Conservation (phyloP, 1,284 basidiomycete species). For the Tilletia caries region DNA sequence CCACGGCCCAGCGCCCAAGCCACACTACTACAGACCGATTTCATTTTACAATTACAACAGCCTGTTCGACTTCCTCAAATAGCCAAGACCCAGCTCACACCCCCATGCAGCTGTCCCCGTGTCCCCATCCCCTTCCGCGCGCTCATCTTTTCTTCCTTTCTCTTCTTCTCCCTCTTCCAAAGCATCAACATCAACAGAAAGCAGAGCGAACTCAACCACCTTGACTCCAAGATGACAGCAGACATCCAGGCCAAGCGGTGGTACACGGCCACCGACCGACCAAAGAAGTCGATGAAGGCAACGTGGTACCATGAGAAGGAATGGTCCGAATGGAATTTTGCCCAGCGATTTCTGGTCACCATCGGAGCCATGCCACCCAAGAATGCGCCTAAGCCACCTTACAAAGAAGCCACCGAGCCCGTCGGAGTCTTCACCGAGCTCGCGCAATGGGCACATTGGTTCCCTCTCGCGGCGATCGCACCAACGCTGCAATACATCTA, state of each 20-base stretch:
- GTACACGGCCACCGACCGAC: neutral
- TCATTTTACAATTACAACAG: too few relatives aligned
- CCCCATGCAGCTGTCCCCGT: too few relatives aligned
- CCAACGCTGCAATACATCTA: conserved; percentile 9
- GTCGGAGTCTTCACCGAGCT: neutral
- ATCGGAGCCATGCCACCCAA: conserved; percentile 10
- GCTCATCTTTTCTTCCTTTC: neutral
- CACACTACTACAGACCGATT: too few relatives aligned
- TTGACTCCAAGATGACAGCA: neutral
- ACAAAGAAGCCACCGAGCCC: neutral
- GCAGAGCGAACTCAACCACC: neutral
- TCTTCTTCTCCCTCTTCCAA: neutral
- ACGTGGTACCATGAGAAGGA: neutral
- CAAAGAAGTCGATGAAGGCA: neutral
- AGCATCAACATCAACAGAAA: neutral
- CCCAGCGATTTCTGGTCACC: neutral
- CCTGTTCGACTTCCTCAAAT: too few relatives aligned
- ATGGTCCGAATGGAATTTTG: neutral
- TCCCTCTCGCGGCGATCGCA: neutral
- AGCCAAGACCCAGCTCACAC: too few relatives aligned
- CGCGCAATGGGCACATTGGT: conserved; percentile 13
- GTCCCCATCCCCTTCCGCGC: neutral
- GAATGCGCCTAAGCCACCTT: neutral
- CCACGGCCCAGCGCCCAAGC: too few relatives aligned
- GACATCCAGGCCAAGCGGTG: neutral